Conservation (phyloP, 306 rosid genomes). For the Neltuma alba region DNA sequence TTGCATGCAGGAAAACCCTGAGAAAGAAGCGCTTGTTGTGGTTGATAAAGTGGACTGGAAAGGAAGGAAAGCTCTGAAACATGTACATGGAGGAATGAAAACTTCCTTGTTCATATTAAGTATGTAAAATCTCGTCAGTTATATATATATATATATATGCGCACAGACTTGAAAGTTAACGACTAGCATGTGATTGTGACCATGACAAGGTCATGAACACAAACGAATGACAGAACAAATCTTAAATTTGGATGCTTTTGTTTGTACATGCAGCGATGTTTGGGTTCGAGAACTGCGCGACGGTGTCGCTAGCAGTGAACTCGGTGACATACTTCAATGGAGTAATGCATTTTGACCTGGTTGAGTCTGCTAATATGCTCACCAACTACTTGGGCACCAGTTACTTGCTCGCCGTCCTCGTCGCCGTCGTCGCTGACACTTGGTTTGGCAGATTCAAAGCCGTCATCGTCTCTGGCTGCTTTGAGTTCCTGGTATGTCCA, state of each 20-base stretch:
- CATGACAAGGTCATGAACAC: not conserved
- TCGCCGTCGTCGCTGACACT: slow-evolving; percentile 75
- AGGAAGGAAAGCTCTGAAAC: slow-evolving; percentile 74
- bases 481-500: slow-evolving; percentile 68
- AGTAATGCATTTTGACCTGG: slow-evolving; percentile 64
- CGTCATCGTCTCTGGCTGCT: slow-evolving; percentile 53
- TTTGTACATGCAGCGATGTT: slow-evolving; percentile 46
- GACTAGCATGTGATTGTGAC: not conserved
- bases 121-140: slow-evolving; percentile 7
- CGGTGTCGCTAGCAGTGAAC: slow-evolving; percentile 80
- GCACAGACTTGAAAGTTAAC: not conserved
- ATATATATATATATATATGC: no score
- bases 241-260: not conserved
- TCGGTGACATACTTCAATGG: slow-evolving; percentile 67
- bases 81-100: slow-evolving; percentile 73
- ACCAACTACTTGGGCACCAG: slow-evolving; percentile 79
- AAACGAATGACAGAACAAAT: not conserved
- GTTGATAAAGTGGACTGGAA: slow-evolving; percentile 91
- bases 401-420: slow-evolving; percentile 67
- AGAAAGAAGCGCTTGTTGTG: slow-evolving; percentile 50
- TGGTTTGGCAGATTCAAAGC: slow-evolving; percentile 70
- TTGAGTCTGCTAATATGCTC: slow-evolving; percentile 83
- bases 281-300: slow-evolving; percentile 74
- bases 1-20: slow-evolving; percentile 56
- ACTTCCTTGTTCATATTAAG: slow-evolving; percentile 63